Conservation (phyloP, 257 asterid genomes). For the Forsythia suspensa region DNA sequence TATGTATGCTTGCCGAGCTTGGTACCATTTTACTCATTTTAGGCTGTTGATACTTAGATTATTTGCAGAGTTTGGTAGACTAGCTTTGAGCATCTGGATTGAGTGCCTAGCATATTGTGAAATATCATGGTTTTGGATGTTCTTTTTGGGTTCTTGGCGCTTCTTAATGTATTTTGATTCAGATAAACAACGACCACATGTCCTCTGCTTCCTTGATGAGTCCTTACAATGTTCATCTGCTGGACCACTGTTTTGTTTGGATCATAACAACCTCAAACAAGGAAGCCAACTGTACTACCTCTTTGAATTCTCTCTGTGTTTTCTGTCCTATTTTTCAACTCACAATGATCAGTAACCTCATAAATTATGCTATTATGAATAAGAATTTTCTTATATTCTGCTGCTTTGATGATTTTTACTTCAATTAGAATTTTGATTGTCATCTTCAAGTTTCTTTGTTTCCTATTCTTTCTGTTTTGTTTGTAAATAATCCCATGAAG, state of each 20-base stretch:
- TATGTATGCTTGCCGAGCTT: neutral
- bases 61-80: neutral
- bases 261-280: neutral
- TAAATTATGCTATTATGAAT: neutral
- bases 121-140: neutral
- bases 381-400: neutral
- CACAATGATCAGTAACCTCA: neutral
- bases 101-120: neutral
- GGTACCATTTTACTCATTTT: neutral
- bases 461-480: neutral
- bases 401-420: neutral
- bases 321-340: neutral
- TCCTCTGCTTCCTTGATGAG: slow-evolving; percentile 11
- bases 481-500: slow-evolving; percentile 12
- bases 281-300: slow-evolving; percentile 3
- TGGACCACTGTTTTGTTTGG: slow-evolving; percentile 8
- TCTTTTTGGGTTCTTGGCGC: neutral
- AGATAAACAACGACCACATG: neutral
- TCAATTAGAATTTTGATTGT: neutral
- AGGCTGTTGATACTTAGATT: neutral
- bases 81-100: neutral
- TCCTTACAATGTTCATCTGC: neutral
- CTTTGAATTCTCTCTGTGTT: neutral
- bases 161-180: neutral
- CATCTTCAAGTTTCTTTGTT: slow-evolving; percentile 10